Percentiles rank a stretch among this genome's conserved stretches.
phyloP scores from a whole-genome alignment of 116 monocot species.

The Phalaenopsis hybrid region DNA sequence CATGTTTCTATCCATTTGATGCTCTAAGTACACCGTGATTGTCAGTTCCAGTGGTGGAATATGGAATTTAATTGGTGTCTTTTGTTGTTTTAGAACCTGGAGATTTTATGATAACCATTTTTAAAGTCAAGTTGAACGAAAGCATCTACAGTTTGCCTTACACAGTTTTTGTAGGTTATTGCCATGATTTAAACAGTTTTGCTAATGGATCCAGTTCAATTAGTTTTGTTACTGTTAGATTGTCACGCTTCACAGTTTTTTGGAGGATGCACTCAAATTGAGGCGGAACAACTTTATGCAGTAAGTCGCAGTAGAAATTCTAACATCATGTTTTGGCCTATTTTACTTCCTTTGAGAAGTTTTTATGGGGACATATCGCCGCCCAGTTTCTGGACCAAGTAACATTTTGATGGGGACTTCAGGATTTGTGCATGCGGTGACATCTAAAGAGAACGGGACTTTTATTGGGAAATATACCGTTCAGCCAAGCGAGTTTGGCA shows the following conservation, averaged over 20 bases:
- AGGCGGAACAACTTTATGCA: slow-evolving; percentile 35
- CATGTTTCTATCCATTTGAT: slow-evolving; percentile 70
- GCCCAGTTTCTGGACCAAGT: slow-evolving; percentile 8
- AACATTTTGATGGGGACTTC: slow-evolving; percentile 9
- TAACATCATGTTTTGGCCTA: slow-evolving; percentile 22
- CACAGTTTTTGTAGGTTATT: slow-evolving; percentile 71
- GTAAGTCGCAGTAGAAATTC: slow-evolving; percentile 45
- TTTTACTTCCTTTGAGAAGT: slow-evolving; percentile 44
- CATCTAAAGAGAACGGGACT: slow-evolving; percentile 17
- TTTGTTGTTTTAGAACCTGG: slow-evolving; percentile 68
- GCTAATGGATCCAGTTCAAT: slow-evolving; percentile 72
- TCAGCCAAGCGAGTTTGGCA: slow-evolving; percentile 50
- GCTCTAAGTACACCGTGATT: slow-evolving; percentile 64
- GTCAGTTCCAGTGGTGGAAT: slow-evolving; percentile 45
- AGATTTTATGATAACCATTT: slow-evolving; percentile 58
- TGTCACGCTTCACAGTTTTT: slow-evolving; percentile 59
- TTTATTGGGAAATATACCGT: slow-evolving; percentile 25
- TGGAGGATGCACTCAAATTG: slow-evolving; percentile 66
- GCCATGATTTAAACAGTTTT: slow-evolving; percentile 72
- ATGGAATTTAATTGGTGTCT: slow-evolving; percentile 69
- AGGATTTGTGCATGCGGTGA: slow-evolving; percentile 14
- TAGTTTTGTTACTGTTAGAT: slow-evolving; percentile 51
- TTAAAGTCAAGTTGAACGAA: slow-evolving; percentile 34
- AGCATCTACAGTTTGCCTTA: slow-evolving; percentile 44
- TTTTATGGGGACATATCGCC: slow-evolving; percentile 21